Base-by-base conservation (phyloP, 768 basidiomycete species). In the Termitomyces heimii region DNA sequence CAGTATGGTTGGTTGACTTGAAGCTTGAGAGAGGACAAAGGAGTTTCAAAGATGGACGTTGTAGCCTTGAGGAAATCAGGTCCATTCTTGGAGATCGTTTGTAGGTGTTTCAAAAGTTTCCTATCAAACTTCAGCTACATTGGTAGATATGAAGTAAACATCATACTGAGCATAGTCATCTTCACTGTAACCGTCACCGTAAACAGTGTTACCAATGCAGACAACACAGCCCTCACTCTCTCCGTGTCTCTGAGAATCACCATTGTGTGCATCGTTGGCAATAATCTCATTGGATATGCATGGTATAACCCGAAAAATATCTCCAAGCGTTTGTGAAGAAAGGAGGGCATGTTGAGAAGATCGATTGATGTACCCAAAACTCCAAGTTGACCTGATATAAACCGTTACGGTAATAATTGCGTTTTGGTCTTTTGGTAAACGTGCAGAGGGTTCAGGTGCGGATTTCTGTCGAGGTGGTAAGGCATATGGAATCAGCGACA, bases 1-100 rank as follows among this genome's bases (percentile, higher is more conserved):
- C 88, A 91, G 62, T 94, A 93, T 0, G 92, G 92, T 63, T 87
- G 78, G 62, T 89, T 81, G 37, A 90, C 68, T 32, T 85, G 79
- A 22, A 92, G 68, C 4, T 75, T 70, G 24, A 93, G 77, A 1
- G 82, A 78, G 1, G 74, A 68, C 40, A 92, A 71, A 9, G 66
- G 54, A 8, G 82, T 82, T 54, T 83, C 75, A 53, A 72, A 65
- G 65, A 86, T 73, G 4, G 78, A 63, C 9, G 70, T 74, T 4
- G 73, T 53, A 14, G 74, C 80, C 63, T 75, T 80, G 55, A 57
- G 69, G 18, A 78, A 68, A 24, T 44, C 45, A 53, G 43, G 39
- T 63, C 66, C 57, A 65, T 71, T 68, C 59, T 71, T 70, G 10
- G 69, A 66, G 7, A 72, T 56, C 18, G 56, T 68, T 65, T 72